These are phyloP conservation scores for Magnusiomyces sp. DNA, from an alignment of 1,139 yeast genomes.

Conservation along the genomic window DNA sequence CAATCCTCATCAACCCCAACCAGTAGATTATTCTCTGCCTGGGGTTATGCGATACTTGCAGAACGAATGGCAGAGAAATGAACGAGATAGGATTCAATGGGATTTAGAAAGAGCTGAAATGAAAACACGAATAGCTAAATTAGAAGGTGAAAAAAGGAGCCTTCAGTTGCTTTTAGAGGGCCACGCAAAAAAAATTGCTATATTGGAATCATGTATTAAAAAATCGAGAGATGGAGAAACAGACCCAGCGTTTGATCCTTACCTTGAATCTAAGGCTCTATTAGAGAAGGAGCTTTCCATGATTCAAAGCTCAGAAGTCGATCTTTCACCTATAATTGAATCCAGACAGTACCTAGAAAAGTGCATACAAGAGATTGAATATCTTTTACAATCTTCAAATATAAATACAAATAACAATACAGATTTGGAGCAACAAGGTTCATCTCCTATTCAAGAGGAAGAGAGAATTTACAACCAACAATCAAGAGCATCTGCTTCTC, in stretches of 20 bases:
- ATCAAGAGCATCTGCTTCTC: conserved; percentile 2
- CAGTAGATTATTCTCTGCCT: conserved; percentile 31
- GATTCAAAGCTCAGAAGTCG: conserved; percentile 17
- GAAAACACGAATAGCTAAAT: conserved; percentile 36
- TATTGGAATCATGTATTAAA: conserved; percentile 20
- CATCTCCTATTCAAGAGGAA: background rate
- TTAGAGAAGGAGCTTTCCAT: conserved; percentile 8
- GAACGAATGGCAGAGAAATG: conserved; percentile 48
- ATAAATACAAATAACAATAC: conserved; percentile 4
- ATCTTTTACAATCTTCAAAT: conserved; percentile 26
- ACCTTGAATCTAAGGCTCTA: conserved; percentile 6
- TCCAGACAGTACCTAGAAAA: conserved; percentile 29
- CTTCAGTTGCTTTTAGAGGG: conserved; percentile 26
- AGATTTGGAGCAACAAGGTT: too few relatives aligned
- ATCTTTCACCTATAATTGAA: conserved; percentile 25
- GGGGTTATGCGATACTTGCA: conserved; percentile 51
- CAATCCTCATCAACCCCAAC: conserved; percentile 15
- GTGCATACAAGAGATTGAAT: conserved; percentile 32
- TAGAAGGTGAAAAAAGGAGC: conserved; percentile 35
- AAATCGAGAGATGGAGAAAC: background rate
- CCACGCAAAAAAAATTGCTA: conserved; percentile 24
- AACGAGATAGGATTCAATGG: conserved; percentile 50
- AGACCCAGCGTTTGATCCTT: conserved; percentile 5
- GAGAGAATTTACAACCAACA: too few relatives aligned
- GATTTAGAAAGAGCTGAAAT: conserved; percentile 46